Evolutionary conservation across 441 rosid genomes (phyloP), one percentile per base, ranked within the genome.

Genomic region (Gossypium davidsonii): DNA sequence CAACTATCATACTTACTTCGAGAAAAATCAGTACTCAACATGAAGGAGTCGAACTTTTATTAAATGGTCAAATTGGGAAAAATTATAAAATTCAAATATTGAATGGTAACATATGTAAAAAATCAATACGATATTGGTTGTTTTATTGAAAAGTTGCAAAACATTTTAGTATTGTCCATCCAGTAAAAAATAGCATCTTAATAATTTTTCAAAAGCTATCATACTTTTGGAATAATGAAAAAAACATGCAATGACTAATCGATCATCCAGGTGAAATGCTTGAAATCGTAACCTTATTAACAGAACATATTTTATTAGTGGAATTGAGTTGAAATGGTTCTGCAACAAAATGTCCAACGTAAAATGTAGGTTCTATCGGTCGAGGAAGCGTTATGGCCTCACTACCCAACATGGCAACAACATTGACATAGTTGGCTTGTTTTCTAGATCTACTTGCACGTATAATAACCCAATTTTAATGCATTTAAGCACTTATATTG

Each of bases 391-490:
- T 76, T 18, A 79, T 59, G 73, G 79, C 77, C 67, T 82, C 78
- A 48, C 85, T 85, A 53, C 76, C 73, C 76, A 91, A 78, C 94
- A 83, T 87, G 3, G 79, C 72, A 70, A 80, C 83, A 31, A 89
- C 79, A 17, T 53, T 21, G 86, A 82, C 88, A 89, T 85, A 66
- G 79, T 76, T 0, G 92, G 90, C 76, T 88, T 84, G 49, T 78
- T 75, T 2, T 74, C 77, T 3, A 82, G 80, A 65, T 82, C 81
- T 68, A 82, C 80, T 73, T 87, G 88, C 67, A 85, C 88, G 42
- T 94, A 88, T 49, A 85, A 55, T 0, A 91, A 74, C 1, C 88
- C 88, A 17, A 91, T 73, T 31, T 88, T 90, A 59, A 89, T 83
- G 83, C 88, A 85, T 72, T 86, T 74, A 7, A 76, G 31, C 12